Evolutionary conservation across 805 yeast genomes (phyloP), one percentile per base, ranked within the genome.

Genomic region (Pichia nanzhaoensis): DNA sequence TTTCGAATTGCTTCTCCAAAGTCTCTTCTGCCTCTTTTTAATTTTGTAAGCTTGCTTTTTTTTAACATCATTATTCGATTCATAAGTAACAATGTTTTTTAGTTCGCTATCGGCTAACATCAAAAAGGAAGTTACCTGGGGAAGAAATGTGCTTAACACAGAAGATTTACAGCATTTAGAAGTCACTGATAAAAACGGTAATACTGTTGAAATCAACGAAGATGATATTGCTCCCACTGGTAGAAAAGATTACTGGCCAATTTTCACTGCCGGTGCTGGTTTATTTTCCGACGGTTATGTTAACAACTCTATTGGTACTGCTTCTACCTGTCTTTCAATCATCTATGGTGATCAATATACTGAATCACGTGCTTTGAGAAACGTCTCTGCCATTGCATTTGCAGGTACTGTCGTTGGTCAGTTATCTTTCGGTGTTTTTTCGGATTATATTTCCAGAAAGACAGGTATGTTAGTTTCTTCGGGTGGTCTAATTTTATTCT

Each of bases 401-500:
- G 96, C 75, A 5, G 98, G 98, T 55, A 88, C 91, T 2, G 93
- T 91, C 45, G 74, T 85, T 16, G 97, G 97, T 36, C 90, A 82
- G 71, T 70, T 90, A 38, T 43, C 71, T 1, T 90, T 91, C 63
- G 97, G 97, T 37, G 79, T 77, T 55, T 63, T 86, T 37, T 76
- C 95, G 21, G 97, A 91, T 67, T 74, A 81, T 58, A 69, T 78
- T 56, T 84, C 91, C 18, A 79, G 97, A 67, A 89, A 84, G 55
- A 64, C 71, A 7, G 95, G 95, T 33, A 89, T 91, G 95, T 58
- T 90, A 51, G 65, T 75, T 37, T 87, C 96, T 38, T 85, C 90
- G 19, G 65, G 71, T 16, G 77, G 89, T 61, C 73, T 90, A 55
- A 84, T 89, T 48, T 35, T 87, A 14, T 85, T 89, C 63, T 77